A percentile compares a stretch with the other conserved stretches of the same genome.
These are phyloP conservation scores for Colletotrichum sp. DNA, from an alignment of 2,329 filamentous ascomycete genomes.

Conservation along the genomic window DNA sequence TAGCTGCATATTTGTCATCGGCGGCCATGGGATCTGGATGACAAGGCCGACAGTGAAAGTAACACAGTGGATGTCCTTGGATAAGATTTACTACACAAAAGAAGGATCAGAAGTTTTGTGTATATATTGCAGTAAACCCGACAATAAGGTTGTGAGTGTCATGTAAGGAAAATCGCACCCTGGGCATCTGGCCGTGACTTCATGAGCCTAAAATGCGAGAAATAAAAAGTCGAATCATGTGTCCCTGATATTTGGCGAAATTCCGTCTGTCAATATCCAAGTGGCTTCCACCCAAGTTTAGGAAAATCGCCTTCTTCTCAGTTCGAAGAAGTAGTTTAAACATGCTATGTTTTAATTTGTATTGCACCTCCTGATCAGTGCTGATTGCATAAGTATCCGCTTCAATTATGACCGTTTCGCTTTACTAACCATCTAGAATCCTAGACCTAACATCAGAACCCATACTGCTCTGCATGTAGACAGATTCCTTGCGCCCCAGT, in stretches of 20 bases:
- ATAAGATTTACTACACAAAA: too few relatives aligned
- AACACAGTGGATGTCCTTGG: too few relatives aligned
- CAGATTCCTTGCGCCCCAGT: conserved; percentile 68
- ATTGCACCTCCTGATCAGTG: too few relatives aligned
- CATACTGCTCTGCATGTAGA: conserved; percentile 66
- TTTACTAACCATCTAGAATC: not conserved
- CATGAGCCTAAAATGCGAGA: not conserved
- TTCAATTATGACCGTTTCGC: not conserved
- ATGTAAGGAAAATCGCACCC: not conserved
- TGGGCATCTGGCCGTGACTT: not conserved
- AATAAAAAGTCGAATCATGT: not conserved
- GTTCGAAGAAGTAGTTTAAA: too few relatives aligned
- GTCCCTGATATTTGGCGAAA: not conserved
- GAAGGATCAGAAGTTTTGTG: too few relatives aligned
- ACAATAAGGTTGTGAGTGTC: not conserved
- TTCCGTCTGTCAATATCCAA: accelerated
- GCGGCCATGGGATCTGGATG: not conserved
- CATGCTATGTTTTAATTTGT: not conserved
- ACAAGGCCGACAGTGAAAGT: too few relatives aligned
- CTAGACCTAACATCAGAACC: conserved; percentile 39
- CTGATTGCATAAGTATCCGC: not conserved
- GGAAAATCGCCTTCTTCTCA: not conserved
- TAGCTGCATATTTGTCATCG: not conserved
- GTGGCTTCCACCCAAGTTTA: not conserved
- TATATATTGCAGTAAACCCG: too few relatives aligned